Conservation (phyloP, 768 basidiomycete species). For the Termitomyces sp. region DNA sequence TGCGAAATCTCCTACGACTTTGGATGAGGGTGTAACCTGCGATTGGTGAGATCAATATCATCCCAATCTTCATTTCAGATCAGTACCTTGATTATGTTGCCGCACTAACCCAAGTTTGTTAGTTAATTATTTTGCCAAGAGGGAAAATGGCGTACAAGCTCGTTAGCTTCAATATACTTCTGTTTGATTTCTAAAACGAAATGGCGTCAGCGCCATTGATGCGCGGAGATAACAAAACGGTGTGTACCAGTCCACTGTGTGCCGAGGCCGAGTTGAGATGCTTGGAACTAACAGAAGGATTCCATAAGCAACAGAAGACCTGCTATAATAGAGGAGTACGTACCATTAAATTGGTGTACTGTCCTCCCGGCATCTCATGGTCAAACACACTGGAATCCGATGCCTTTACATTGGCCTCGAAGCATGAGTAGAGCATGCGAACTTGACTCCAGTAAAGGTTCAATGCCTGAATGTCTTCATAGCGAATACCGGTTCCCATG, state of each 20-base stretch:
- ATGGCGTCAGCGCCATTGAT: constrained; percentile 8
- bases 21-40: constrained; percentile 95
- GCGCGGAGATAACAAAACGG: constrained; percentile 3
- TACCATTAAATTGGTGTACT: constrained; percentile 93
- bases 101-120: constrained; percentile 54
- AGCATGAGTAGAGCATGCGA: constrained; percentile 91
- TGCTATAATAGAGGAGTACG: background rate
- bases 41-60: background rate
- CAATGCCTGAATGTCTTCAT: constrained; percentile 94
- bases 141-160: constrained; percentile 56
- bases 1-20: constrained; percentile 98
- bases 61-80: background rate
- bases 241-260: constrained; percentile 86
- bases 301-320: constrained; percentile 12
- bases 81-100: constrained; percentile 88
- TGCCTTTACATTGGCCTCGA: constrained; percentile 96
- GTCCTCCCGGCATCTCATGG: constrained; percentile 99
- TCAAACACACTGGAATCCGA: constrained; percentile 98
- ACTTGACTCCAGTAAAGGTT: constrained; percentile 99
- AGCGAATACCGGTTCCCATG: constrained; percentile 93
- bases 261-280: constrained; percentile 92
- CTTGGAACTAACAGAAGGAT: constrained; percentile 79
- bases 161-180: constrained; percentile 98
- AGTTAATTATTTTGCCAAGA: constrained; percentile 6
- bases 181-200: constrained; percentile 81